Base-by-base conservation (phyloP, 1,139 yeast genomes). In the Pneumocystis sp. region DNA sequence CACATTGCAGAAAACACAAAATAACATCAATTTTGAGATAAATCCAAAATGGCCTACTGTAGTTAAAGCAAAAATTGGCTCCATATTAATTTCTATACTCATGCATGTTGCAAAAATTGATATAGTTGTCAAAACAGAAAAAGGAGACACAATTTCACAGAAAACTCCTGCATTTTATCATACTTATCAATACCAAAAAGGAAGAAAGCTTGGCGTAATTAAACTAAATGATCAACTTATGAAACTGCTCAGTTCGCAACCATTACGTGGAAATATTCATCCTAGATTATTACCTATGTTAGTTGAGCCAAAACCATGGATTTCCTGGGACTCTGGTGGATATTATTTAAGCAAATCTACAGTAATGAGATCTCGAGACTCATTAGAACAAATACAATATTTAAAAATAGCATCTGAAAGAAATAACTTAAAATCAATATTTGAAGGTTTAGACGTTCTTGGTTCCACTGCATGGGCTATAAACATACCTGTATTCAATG, bases 251-350 rank as follows among this genome's bases (percentile, higher is more conserved):
- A 85, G 90, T 7, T 85, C 86, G 1, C 91, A 86, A 68, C 80
- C 84, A 31, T 76, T 85, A 61, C 80, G 83, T 15, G 85, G 86
- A 66, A 80, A 86, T 1, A 83, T 91, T 6, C 93, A 87, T 71
- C 96, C 97, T 0, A 97, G 93, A 75, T 80, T 83, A 69, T 79
- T 95, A 67, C 99, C 99, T 17, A 95, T 95, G 98, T 79, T 95
- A 67, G 87, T 88, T 10, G 83, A 85, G 68, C 98, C 98, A 31
- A 80, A 85, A 66, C 90, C 90, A 5, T 93, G 99, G 98, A 81
- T 83, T 0, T 78, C 84, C 10, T 85, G 85, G 81, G 84, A 85
- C 71, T 82, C 83, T 65, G 98, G 98, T 68, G 97, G 97, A 0
- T 89, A 89, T 73, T 78, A 83, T 67, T 86, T 84, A 72, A 80